Evolutionary conservation across 345 rosid species (phyloP).

Genomic region (Clausena lansium): DNA sequence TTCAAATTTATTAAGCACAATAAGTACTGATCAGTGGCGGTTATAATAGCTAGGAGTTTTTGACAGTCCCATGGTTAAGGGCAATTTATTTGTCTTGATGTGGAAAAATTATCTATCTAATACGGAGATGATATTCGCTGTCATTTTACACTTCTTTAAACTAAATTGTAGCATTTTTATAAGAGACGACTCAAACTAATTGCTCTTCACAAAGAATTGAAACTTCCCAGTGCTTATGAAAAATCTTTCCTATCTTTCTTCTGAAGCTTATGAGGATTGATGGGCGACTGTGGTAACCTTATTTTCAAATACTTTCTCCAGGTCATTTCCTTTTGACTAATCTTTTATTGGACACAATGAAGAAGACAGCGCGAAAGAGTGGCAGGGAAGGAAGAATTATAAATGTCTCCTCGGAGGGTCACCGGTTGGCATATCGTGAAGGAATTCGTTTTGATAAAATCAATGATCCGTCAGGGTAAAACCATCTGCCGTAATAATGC

Average conservation of each 20-base stretch:
- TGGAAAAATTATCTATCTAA: background rate
- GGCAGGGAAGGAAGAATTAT: slow-evolving; percentile 68
- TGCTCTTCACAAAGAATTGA: background rate
- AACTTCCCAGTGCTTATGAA: background rate
- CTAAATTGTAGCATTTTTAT: background rate
- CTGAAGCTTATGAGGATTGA: background rate
- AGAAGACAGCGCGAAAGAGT: slow-evolving; percentile 56
- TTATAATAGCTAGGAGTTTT: background rate
- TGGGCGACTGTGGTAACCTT: background rate
- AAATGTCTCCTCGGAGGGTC: slow-evolving; percentile 65
- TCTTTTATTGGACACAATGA: slow-evolving; percentile 71
- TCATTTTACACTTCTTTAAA: background rate
- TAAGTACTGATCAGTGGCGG: background rate
- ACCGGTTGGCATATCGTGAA: slow-evolving; percentile 24
- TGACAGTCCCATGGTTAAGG: background rate
- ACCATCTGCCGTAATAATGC: background rate
- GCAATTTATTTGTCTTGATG: background rate
- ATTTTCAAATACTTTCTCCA: slow-evolving; percentile 22
- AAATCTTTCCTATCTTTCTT: background rate
- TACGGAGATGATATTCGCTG: background rate
- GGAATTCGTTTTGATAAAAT: slow-evolving; percentile 64
- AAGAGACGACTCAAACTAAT: background rate
- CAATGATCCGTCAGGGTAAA: slow-evolving; percentile 62
- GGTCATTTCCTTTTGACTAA: slow-evolving; percentile 78
- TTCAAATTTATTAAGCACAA: background rate